A percentile compares a stretch with the other conserved stretches of the same genome.
Evolutionary conservation across 345 rosid genomes (phyloP).

Genomic region (Acer campestre): DNA sequence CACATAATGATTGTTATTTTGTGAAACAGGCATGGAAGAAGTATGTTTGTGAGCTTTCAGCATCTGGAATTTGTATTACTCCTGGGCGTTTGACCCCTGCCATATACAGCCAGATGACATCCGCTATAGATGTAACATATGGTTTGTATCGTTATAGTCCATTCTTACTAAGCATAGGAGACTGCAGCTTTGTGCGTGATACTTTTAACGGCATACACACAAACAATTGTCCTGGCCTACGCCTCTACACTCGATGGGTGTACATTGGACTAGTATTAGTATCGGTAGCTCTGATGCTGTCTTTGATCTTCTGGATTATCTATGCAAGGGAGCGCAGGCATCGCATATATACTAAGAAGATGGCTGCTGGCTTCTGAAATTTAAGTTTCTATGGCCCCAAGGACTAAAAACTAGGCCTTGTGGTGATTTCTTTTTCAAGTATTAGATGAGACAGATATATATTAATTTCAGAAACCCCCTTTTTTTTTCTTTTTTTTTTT

Average conservation of each 20-base stretch:
- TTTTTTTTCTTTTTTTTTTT: too few relatives aligned
- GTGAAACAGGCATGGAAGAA: conserved; percentile 68
- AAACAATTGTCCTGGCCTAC: conserved; percentile 66
- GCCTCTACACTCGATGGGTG: conserved; percentile 64
- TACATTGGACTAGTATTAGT: conserved; percentile 77
- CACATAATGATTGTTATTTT: neutral
- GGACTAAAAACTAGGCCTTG: conserved; percentile 34
- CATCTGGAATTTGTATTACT: conserved; percentile 60
- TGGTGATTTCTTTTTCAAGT: neutral
- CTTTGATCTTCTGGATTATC: conserved; percentile 89
- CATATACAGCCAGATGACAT: conserved; percentile 60
- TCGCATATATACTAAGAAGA: conserved; percentile 69
- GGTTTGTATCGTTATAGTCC: conserved; percentile 80
- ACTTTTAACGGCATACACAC: conserved; percentile 60
- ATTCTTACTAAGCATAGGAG: conserved; percentile 68
- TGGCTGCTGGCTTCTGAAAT: neutral
- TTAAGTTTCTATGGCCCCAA: conserved; percentile 26
- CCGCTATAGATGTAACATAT: conserved; percentile 78
- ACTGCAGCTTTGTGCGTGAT: conserved; percentile 78
- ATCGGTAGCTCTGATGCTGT: conserved; percentile 84
- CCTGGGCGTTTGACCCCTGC: conserved; percentile 78
- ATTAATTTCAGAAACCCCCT: too few relatives aligned
- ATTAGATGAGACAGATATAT: neutral
- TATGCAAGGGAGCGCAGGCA: conserved; percentile 87
- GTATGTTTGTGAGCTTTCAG: conserved; percentile 49